Base-by-base conservation (phyloP, 2,329 filamentous ascomycete species). In the Cytospora piceicola region DNA sequence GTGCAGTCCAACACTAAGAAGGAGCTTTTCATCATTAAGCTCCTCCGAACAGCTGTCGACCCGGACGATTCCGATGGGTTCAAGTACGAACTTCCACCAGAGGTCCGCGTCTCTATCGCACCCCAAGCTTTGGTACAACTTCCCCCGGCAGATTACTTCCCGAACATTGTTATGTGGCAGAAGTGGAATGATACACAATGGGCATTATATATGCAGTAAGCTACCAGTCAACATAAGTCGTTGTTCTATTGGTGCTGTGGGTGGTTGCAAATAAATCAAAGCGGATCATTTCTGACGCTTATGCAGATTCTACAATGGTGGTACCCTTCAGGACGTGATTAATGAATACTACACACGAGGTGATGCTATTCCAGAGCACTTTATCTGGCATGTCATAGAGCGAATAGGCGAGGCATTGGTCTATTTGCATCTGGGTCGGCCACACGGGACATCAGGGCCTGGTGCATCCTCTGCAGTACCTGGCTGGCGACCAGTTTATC, bases 351-450 rank as follows among this genome's bases (percentile, higher is more conserved):
- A 3, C 20, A 11, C 20, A n/a, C 42, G 11, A 24, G 57, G 12
- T 22, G 27, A 24, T 32, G 22, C 27, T n/a, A 27, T 59, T 2
- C 57, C 57, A 17, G 57, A 59, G n/a, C 57, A 59, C 7, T 59
- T 59, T 4, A 59, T 59, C 17, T 59, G 36, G 57, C 42, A 20
- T 11, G 39, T 59, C 17, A 36, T 36, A 20, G 57, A 59, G 42
- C 27, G 22, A 12, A 32, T 59, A 14, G 57, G 57, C 27, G 57
- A 59, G 27, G 57, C 57, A 7, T 46, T 59, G 15, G 39, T 59
- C 9, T 49, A 49, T 22, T n/a, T 49, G 39, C 57, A 59, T 24
- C 39, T 59, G 12, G 57, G 57, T 5, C 42, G 39, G 32, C 57
- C 39, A 27, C 39, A 30, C 11, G 57, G 57, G 20, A 17, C 27